Conservation (phyloP, 83 land plant species). For the Picea abies region DNA sequence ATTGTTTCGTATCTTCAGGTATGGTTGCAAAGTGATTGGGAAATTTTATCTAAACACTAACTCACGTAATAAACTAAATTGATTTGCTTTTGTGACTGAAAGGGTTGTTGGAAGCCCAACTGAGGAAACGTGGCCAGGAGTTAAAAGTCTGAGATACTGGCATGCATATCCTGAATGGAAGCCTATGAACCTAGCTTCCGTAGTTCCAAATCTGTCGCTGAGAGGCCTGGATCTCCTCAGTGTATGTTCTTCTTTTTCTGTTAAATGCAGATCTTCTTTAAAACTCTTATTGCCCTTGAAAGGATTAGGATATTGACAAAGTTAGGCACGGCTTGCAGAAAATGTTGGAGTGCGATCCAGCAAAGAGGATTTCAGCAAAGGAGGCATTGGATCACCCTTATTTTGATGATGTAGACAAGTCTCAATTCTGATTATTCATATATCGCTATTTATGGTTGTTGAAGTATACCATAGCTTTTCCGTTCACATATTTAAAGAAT, state of each 20-base stretch:
- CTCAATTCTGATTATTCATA: constrained; percentile 35
- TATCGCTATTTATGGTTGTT: no score
- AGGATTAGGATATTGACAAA: neutral
- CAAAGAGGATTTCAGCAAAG: constrained; percentile 77
- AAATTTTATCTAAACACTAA: no score
- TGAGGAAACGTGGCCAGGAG: constrained; percentile 71
- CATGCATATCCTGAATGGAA: constrained; percentile 80
- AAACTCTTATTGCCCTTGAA: neutral
- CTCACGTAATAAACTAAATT: neutral
- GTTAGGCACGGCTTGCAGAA: constrained; percentile 30
- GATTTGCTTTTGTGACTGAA: neutral
- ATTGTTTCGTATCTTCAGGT: constrained; percentile 35
- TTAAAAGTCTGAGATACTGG: constrained; percentile 66
- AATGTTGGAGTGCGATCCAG: constrained; percentile 79
- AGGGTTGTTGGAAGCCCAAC: constrained; percentile 71
- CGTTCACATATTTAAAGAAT: no score
- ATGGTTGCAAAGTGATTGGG: neutral
- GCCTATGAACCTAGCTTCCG: constrained; percentile 57
- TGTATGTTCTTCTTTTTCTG: constrained; percentile 28
- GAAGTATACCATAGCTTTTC: no score
- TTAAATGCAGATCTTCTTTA: neutral
- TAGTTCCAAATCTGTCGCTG: constrained; percentile 59
- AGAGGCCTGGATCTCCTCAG: constrained; percentile 69
- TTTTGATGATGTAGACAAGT: constrained; percentile 80
- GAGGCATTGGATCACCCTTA: constrained; percentile 81